phyloP scores from a whole-genome alignment of 2,329 filamentous ascomycete genomes.

The Phialophora expanda region DNA sequence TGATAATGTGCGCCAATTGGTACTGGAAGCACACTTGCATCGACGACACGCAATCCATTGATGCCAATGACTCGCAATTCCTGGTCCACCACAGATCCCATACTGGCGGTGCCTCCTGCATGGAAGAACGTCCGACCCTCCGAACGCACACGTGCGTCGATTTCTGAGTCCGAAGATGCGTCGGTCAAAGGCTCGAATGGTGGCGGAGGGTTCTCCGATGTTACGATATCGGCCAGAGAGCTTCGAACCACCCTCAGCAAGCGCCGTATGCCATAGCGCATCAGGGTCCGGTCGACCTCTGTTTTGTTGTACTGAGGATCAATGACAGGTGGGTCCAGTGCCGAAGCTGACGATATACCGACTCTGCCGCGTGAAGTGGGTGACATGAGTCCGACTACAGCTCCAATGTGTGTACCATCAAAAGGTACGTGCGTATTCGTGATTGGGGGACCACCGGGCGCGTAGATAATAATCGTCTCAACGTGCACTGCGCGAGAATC shows the following conservation, averaged over 20 bases:
- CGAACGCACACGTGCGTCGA: slow-evolving; percentile 35
- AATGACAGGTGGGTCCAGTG: slow-evolving; percentile 34
- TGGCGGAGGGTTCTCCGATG: slow-evolving; percentile 33
- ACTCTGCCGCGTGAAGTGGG: slow-evolving; percentile 40
- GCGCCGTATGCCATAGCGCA: slow-evolving; percentile 38
- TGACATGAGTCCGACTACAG: slow-evolving; percentile 33
- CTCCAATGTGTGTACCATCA: slow-evolving; percentile 40
- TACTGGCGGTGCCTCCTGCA: slow-evolving; percentile 45
- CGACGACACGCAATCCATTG: slow-evolving; percentile 42
- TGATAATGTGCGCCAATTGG: slow-evolving; percentile 49
- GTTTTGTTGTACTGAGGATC: slow-evolving; percentile 43
- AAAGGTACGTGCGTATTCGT: slow-evolving; percentile 36
- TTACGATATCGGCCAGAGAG: slow-evolving; percentile 31
- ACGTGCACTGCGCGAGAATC: slow-evolving; percentile 15
- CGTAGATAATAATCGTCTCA: slow-evolving; percentile 41
- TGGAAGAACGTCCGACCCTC: slow-evolving; percentile 45
- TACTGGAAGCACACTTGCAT: slow-evolving; percentile 43
- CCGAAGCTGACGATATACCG: slow-evolving; percentile 20
- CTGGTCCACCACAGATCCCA: slow-evolving; percentile 47
- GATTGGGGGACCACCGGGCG: slow-evolving; percentile 33
- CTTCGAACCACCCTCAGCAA: slow-evolving; percentile 26
- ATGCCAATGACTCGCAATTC: slow-evolving; percentile 42
- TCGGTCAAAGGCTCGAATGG: slow-evolving; percentile 18
- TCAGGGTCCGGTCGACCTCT: slow-evolving; percentile 18
- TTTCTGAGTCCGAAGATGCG: slow-evolving; percentile 35